Base-by-base conservation (phyloP, 192 early-diverging fungal species). In the Ambispora gerdemannii region DNA sequence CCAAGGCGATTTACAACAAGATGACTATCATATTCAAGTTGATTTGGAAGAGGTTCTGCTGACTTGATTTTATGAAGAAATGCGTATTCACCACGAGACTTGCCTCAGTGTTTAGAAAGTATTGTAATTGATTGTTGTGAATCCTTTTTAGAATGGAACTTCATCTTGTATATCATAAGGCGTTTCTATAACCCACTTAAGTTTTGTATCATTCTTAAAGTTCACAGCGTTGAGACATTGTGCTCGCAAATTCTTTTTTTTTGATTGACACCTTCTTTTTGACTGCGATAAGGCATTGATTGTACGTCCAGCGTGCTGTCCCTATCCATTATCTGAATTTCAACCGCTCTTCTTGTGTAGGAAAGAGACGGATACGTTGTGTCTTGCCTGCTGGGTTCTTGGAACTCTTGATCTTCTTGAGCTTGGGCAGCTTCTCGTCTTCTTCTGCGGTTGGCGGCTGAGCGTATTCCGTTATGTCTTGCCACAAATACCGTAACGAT, bases 71-170 rank as follows among this genome's bases (percentile, higher is more conserved):
- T n/a, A n/a, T n/a, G n/a, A n/a, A n/a, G n/a, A n/a, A n/a, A n/a
- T n/a, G n/a, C n/a, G n/a, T n/a, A n/a, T n/a, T n/a, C n/a, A n/a
- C n/a, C n/a, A n/a, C n/a, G n/a, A n/a, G n/a, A n/a, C n/a, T n/a
- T 60, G 1, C 58, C 25, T 19, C 58, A 60, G 6, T 60, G 25
- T 30, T 60, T 60, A 32, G 58, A 60, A 33, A 59, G 56, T 33
- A 59, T 30, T 10, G 25, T 32, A 3, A 51, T 51, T 2, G 50
- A 51, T 51, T 51, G 50, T 51, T 51, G 4, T 13, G 2, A 25
- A 60, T 60, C 27, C 2, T 28, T 1, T 8, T 60, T 60, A 1
- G 58, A 8, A 32, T 4, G 6, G 17, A 60, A 28, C 4, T 60
- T 60, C 3, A 24, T 25, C 20, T 8, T 25, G 27, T 32, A 60